Conservation (phyloP, 2,329 filamentous ascomycete genomes). For the Annulohypoxylon truncatum region DNA sequence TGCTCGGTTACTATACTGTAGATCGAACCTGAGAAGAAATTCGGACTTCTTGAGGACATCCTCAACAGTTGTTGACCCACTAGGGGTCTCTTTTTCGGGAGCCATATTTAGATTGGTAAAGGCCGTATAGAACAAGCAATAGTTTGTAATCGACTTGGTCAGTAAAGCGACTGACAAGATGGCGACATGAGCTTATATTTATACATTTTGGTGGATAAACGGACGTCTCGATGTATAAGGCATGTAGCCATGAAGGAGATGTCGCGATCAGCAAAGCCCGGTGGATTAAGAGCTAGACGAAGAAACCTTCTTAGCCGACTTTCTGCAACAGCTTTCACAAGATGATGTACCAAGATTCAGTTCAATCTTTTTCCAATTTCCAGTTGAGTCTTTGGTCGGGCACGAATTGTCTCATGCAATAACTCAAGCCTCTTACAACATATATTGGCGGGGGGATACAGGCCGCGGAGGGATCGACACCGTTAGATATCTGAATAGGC, state of each 20-base stretch:
- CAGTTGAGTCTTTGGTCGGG: too few species aligned
- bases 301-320: not conserved
- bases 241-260: not conserved
- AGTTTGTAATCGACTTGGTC: not conserved
- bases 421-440: not conserved
- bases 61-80: not conserved
- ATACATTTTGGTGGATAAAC: not conserved
- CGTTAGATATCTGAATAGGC: not conserved
- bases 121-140: not conserved
- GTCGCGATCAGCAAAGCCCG: not conserved
- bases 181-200: not conserved
- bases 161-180: not conserved
- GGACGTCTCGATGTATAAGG: not conserved
- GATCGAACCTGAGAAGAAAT: conserved; percentile 5
- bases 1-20: conserved; percentile 1
- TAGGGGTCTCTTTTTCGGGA: not conserved
- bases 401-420: not conserved
- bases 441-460: not conserved
- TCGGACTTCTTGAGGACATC: not conserved
- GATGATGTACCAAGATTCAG: too few species aligned
- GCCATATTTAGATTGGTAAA: not conserved
- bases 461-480: not conserved
- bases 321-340: not conserved
- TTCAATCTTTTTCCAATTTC: too few species aligned
- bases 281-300: not conserved